These are phyloP conservation scores for Skeletonema potamos DNA, from an alignment of 108 stramenopile genomes.

Conservation along the genomic window DNA sequence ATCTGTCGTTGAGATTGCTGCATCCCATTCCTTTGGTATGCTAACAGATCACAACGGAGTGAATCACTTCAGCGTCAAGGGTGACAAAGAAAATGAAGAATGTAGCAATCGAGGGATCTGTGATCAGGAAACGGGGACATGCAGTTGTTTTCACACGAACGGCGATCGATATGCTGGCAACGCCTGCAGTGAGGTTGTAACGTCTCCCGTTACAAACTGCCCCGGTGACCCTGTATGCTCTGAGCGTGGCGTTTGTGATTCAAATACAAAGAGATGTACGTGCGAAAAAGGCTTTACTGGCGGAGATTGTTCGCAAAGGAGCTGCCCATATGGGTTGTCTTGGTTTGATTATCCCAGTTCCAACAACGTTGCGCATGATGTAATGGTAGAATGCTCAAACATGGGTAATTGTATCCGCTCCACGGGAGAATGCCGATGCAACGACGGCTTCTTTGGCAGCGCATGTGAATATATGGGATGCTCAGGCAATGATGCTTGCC, in stretches of 20 bases:
- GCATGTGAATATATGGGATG: conserved; percentile 81
- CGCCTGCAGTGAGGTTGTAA: conserved; percentile 53
- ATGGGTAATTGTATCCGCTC: conserved; percentile 63
- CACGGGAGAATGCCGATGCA: conserved; percentile 66
- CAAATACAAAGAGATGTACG: conserved; percentile 52
- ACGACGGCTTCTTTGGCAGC: conserved; percentile 68
- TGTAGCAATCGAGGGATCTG: conserved; percentile 72
- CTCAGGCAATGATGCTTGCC: conserved; percentile 38
- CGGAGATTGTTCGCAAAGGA: neutral
- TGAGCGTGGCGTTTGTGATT: conserved; percentile 55
- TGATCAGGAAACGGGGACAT: conserved; percentile 52
- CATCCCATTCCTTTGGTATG: conserved; percentile 31
- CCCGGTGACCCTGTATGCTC: conserved; percentile 47
- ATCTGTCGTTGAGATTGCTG: conserved; percentile 35
- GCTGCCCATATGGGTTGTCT: conserved; percentile 40
- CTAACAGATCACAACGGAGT: conserved; percentile 34
- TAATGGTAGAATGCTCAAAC: conserved; percentile 60
- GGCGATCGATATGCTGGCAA: conserved; percentile 59
- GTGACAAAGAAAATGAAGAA: conserved; percentile 64
- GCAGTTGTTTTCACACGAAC: conserved; percentile 47
- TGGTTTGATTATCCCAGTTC: conserved; percentile 58
- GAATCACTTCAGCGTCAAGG: conserved; percentile 31
- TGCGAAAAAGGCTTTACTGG: conserved; percentile 49
- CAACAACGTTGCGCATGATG: conserved; percentile 57
- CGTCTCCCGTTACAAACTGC: conserved; percentile 25